Evolutionary conservation across 2,329 filamentous ascomycete genomes (phyloP).

Genomic region (Leptographium lundbergii): DNA sequence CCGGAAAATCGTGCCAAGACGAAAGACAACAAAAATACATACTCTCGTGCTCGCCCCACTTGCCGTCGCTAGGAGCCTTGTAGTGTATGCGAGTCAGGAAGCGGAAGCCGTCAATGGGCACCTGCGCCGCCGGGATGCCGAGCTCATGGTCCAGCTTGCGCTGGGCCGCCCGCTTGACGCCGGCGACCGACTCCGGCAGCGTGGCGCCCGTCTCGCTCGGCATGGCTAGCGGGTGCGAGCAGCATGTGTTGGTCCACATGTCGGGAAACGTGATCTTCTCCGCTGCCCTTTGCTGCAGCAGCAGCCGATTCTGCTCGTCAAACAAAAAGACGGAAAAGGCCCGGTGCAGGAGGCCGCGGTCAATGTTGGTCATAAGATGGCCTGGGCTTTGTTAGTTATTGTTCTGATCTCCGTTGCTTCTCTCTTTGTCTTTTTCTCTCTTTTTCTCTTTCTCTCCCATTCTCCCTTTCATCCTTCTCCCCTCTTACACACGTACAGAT

Average conservation of each 20-base stretch:
- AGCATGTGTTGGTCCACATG: constrained; percentile 99
- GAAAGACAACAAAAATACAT: constrained; percentile 10
- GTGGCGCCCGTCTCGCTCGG: constrained; percentile 81
- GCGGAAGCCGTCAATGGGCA: constrained; percentile 80
- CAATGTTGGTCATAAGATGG: constrained; percentile 98
- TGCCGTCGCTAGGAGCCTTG: constrained; percentile 89
- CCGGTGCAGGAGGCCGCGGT: constrained; percentile 88
- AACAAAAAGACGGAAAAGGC: constrained; percentile 98
- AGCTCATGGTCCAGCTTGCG: constrained; percentile 91
- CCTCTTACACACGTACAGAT: constrained; percentile 60
- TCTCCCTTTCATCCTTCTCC: background rate
- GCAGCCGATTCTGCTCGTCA: constrained; percentile 80
- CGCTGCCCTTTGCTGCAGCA: constrained; percentile 85
- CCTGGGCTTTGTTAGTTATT: constrained; percentile 35
- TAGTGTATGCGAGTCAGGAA: constrained; percentile 98
- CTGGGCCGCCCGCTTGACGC: constrained; percentile 84
- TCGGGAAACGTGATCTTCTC: constrained; percentile 99
- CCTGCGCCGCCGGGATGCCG: constrained; percentile 78
- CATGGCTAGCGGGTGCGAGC: constrained; percentile 88
- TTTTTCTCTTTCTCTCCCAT: background rate
- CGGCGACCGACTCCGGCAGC: constrained; percentile 65
- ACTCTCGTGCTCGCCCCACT: constrained; percentile 99
- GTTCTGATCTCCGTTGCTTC: background rate
- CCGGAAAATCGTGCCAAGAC: too few species aligned
- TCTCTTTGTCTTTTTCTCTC: background rate